Evolutionary conservation across 495 filamentous ascomycete species (phyloP).

Genomic region (Chaetomidium leptoderma): DNA sequence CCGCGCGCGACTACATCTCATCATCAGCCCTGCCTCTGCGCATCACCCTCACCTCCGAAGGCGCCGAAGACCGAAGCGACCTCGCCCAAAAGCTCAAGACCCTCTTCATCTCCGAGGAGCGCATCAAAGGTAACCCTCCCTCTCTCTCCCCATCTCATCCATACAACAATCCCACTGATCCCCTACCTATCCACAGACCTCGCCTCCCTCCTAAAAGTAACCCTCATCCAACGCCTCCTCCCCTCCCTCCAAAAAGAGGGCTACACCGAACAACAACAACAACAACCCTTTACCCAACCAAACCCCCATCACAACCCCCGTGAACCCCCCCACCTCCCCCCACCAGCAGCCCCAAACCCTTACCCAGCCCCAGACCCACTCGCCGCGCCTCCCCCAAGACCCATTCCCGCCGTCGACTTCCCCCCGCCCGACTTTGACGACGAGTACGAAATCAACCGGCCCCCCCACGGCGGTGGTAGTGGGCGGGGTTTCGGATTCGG

Average conservation of each 20-base stretch:
- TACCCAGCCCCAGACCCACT: conserved; percentile 56
- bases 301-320: conserved; percentile 32
- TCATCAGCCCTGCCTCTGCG: conserved; percentile 45
- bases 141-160: neutral
- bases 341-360: conserved; percentile 60
- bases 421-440: conserved; percentile 89
- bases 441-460: conserved; percentile 78
- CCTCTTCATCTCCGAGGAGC: conserved; percentile 66
- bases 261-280: conserved; percentile 54
- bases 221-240: conserved; percentile 75
- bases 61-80: conserved; percentile 41
- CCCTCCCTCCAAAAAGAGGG: conserved; percentile 71
- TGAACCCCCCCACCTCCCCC: conserved; percentile 42
- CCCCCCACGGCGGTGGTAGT: conserved; percentile 45
- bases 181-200: conserved; percentile 44
- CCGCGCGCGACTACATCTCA: conserved; percentile 70
- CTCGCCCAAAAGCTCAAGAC: conserved; percentile 51
- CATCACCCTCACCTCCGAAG: conserved; percentile 33
- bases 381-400: conserved; percentile 55
- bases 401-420: conserved; percentile 71
- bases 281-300: conserved; percentile 30
- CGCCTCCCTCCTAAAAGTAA: conserved; percentile 62
- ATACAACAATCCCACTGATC: neutral
- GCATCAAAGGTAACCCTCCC: conserved; percentile 43
- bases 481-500: conserved; percentile 42